Conservation (phyloP, 352 stramenopile genomes). For the Hyphochytrium catenoides region DNA sequence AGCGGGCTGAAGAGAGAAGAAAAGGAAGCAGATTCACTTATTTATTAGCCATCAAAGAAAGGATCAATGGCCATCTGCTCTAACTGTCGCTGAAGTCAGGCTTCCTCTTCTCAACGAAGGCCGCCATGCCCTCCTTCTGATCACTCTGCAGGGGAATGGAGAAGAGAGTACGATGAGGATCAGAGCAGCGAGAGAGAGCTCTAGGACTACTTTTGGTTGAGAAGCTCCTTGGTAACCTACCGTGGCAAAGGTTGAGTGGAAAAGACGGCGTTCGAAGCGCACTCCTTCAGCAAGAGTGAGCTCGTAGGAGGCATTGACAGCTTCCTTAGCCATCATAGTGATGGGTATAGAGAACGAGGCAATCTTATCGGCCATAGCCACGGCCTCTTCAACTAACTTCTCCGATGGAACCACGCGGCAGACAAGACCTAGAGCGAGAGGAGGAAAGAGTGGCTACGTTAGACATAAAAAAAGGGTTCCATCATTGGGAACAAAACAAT, state of each 20-base stretch:
- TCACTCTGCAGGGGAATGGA: constrained; percentile 22
- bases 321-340: constrained; percentile 92
- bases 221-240: constrained; percentile 28
- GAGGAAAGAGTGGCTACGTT: no score
- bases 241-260: constrained; percentile 93
- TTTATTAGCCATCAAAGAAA: no score
- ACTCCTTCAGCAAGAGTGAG: constrained; percentile 78
- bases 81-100: constrained; percentile 82
- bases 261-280: constrained; percentile 88
- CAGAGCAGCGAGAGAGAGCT: neutral
- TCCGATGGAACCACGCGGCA: constrained; percentile 73
- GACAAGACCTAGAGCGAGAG: no score
- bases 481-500: no score
- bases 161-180: no score
- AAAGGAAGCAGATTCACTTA: no score
- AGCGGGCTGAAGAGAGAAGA: no score
- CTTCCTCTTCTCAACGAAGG: constrained; percentile 91
- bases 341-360: constrained; percentile 79
- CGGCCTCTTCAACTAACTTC: constrained; percentile 71
- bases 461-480: no score
- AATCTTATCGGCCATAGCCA: constrained; percentile 91
- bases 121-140: constrained; percentile 85
- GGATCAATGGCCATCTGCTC: constrained; percentile 11
- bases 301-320: constrained; percentile 75
- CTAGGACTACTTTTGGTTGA: constrained; percentile 15